These are phyloP conservation scores for Paramecium sexaurelia DNA, from an alignment of 73 alveolate species.

Conservation along the genomic window DNA sequence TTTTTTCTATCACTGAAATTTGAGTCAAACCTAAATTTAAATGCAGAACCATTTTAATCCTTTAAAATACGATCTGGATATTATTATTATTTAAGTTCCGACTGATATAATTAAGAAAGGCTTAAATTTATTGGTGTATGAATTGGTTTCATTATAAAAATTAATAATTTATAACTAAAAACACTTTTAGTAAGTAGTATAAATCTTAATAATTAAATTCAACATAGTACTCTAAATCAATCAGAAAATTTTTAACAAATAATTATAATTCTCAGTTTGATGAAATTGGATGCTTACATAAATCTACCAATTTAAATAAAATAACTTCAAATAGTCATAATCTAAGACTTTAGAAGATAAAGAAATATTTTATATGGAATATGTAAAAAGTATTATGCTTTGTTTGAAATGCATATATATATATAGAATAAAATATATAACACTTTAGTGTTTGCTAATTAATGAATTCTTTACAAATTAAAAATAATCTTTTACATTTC, in stretches of 20 bases:
- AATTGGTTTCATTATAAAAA: neutral
- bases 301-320: neutral
- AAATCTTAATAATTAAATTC: neutral
- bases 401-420: no score
- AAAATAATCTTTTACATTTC: no score
- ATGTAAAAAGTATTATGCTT: no score
- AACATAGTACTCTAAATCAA: no score
- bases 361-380: no score
- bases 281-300: neutral
- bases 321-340: no score
- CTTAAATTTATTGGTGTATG: neutral
- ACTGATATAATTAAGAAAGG: neutral
- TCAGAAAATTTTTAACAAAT: no score
- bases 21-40: neutral
- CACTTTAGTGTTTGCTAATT: no score
- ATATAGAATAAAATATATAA: no score
- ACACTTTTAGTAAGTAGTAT: neutral
- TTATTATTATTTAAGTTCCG: neutral
- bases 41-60: neutral
- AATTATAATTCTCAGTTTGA: neutral
- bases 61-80: neutral
- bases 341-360: no score
- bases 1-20: conserved; percentile 20
- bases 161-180: neutral
- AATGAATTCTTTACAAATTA: no score